These are phyloP conservation scores for Coemansia sp. DNA, from an alignment of 192 early-diverging fungal genomes.

Conservation along the genomic window DNA sequence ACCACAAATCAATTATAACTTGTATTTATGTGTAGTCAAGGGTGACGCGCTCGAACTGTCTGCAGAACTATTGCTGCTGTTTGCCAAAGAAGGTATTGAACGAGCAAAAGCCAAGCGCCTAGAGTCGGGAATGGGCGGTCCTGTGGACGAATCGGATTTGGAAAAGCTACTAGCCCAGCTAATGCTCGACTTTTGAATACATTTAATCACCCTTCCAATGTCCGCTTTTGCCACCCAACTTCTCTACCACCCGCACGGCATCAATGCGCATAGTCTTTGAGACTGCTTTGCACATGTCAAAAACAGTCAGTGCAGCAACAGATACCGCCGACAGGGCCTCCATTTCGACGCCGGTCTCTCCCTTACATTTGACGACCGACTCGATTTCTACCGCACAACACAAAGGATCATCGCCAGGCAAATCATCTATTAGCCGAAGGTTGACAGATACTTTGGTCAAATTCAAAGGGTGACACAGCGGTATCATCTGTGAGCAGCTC, in stretches of 20 bases:
- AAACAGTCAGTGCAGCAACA: constrained; percentile 80
- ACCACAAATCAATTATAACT: neutral
- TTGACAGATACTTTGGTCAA: constrained; percentile 72
- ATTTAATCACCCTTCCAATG: constrained; percentile 30
- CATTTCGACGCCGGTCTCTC: constrained; percentile 91
- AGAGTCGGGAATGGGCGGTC: constrained; percentile 16
- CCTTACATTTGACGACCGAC: constrained; percentile 69
- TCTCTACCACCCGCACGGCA: constrained; percentile 70
- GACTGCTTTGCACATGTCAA: constrained; percentile 96
- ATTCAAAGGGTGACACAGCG: constrained; percentile 82
- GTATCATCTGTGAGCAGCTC: constrained; percentile 76
- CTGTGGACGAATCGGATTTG: constrained; percentile 48
- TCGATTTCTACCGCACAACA: constrained; percentile 65
- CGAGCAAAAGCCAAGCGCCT: constrained; percentile 41
- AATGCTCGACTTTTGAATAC: constrained; percentile 42
- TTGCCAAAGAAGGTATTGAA: constrained; percentile 45
- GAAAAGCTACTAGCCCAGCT: constrained; percentile 55
- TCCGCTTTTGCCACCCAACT: constrained; percentile 86
- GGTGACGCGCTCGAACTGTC: constrained; percentile 46
- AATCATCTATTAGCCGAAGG: constrained; percentile 54
- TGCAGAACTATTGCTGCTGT: constrained; percentile 31
- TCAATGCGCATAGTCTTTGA: constrained; percentile 80
- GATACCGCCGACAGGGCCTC: constrained; percentile 81
- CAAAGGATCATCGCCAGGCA: constrained; percentile 1
- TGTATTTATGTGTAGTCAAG: constrained; percentile 26